Percentiles rank a stretch among this genome's conserved stretches.
Conservation (phyloP, 169 alveolate species). For the Plasmodium chabaudi region DNA sequence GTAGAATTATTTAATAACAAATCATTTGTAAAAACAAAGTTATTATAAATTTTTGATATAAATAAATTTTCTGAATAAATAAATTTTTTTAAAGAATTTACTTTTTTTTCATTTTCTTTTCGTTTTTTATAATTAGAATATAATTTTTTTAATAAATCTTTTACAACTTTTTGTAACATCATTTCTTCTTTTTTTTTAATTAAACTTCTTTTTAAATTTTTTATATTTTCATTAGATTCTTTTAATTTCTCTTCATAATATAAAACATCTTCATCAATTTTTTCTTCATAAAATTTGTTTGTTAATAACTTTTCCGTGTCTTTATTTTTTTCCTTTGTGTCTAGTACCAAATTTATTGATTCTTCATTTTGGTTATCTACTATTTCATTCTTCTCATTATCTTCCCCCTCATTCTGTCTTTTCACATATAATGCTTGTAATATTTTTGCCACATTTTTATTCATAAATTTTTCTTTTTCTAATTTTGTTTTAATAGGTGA, state of each 20-base stretch:
- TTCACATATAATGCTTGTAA: slow-evolving; percentile 42
- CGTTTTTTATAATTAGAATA: slow-evolving; percentile 43
- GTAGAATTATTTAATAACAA: background rate
- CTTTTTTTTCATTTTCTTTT: slow-evolving; percentile 54
- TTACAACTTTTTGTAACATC: slow-evolving; percentile 37
- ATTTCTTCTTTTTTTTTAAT: slow-evolving; percentile 14
- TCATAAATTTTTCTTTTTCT: slow-evolving; percentile 30
- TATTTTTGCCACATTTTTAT: slow-evolving; percentile 27
- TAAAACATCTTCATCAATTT: slow-evolving; percentile 46
- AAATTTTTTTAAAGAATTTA: slow-evolving; percentile 54
- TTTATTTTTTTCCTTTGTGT: background rate
- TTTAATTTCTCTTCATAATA: slow-evolving; percentile 48
- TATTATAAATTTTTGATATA: slow-evolving; percentile 38
- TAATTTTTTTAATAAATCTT: slow-evolving; percentile 20
- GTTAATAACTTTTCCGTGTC: background rate
- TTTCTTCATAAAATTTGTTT: slow-evolving; percentile 8
- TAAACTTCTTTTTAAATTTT: slow-evolving; percentile 19
- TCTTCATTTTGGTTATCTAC: background rate
- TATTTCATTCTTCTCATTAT: background rate
- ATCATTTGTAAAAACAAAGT: slow-evolving; percentile 21
- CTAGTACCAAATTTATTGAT: background rate
- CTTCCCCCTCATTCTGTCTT: slow-evolving; percentile 37
- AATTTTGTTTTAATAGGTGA: slow-evolving; percentile 12
- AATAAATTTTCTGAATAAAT: slow-evolving; percentile 63
- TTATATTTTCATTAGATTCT: slow-evolving; percentile 24